Base-by-base conservation (phyloP, 768 basidiomycete species). In the Hygrophoropsis aurantiaca region DNA sequence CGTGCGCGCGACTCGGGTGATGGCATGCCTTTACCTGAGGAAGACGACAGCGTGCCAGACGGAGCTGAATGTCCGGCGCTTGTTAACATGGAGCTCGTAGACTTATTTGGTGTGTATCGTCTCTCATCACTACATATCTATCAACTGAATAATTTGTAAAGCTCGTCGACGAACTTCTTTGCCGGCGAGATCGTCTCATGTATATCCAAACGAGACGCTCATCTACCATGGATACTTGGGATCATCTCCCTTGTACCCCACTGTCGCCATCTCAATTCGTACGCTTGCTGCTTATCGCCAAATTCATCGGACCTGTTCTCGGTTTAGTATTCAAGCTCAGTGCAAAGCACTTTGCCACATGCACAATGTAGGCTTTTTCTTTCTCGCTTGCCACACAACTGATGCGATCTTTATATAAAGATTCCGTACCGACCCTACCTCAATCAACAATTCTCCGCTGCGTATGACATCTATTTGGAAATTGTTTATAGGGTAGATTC, bases 161-260 rank as follows among this genome's bases (percentile, higher is more conserved):
- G n/a, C n/a, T 25, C 11, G 13, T 24, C 18, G 13, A 27, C 10
- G 15, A 27, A 27, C 16, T 11, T 4, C 16, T 26, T 5, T 24
- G 23, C 20, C 6, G 11, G 19, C 3, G 10, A 21, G 1, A 5
- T 1, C 5, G 11, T 42, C n/a, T 20, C 41, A 42, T 7, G 8
- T 1, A 18, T 42, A 42, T 32, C 41, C 41, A 13, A 42, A 42
- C 11, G 41, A 42, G 41, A 42, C 10, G 7, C 25, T 42, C 5
- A 42, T 55, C 0, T 43, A 41, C 1, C 44, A 56, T 16, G 60
- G 61, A 1, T 65, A 53, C 48, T 42, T 65, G 10, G 60, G 58
- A 1, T 49, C 52, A 10, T 37, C 55, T 4, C 63, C 61, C 2
- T 19, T 33, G 19, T 40, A 50, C 10, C 54, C 57, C 21, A n/a